Base-by-base conservation (phyloP, 2,329 filamentous ascomycete species). In the Hirsutella minnesotensis region DNA sequence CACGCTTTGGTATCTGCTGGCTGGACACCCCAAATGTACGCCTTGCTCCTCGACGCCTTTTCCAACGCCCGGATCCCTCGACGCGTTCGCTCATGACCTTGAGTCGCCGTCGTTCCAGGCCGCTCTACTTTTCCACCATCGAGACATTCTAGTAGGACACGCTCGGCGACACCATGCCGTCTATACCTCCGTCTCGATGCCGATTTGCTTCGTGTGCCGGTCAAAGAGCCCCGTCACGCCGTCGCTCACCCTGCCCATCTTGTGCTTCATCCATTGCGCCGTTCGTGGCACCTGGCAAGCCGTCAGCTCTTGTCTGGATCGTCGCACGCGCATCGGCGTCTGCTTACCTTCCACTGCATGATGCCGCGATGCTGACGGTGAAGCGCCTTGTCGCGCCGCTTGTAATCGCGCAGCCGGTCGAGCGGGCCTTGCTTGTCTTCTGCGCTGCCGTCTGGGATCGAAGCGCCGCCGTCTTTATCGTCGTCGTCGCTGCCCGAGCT, bases 161-260 rank as follows among this genome's bases (percentile, higher is more conserved):
- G 9, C 27, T 30, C 27, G 27, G 9, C 27, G 15, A 30, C 27
- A 30, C 3, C 31, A 15, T 34, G 2, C 20, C 21, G 37, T 24
- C 66, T 60, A 85, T 33, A 80, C 78, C 61, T 86, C 82, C 16
- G 79, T 85, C 67, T 86, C 81, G 50, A 85, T 68, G 1, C 75
- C 78, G 9, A 61, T 57, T 27, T 72, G 69, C 52, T 77, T 74
- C 16, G 77, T 72, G 41, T 68, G 62, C 55, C 83, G 77, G 40
- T 77, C 68, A 49, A 84, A 77, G 4, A 73, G 64, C 22, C 69
- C 62, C 46, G 70, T 68, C 1, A 77, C 69, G 43, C 77, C 75
- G 33, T 77, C 73, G 53, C 77, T 75, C 45, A 81, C 68, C 58
- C 72, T 74, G 29, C 63, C 65, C 9, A 69, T 48, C 52, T 79